Evolutionary conservation across 169 alveolate species (phyloP).

Genomic region (Cystoisospora suis): DNA sequence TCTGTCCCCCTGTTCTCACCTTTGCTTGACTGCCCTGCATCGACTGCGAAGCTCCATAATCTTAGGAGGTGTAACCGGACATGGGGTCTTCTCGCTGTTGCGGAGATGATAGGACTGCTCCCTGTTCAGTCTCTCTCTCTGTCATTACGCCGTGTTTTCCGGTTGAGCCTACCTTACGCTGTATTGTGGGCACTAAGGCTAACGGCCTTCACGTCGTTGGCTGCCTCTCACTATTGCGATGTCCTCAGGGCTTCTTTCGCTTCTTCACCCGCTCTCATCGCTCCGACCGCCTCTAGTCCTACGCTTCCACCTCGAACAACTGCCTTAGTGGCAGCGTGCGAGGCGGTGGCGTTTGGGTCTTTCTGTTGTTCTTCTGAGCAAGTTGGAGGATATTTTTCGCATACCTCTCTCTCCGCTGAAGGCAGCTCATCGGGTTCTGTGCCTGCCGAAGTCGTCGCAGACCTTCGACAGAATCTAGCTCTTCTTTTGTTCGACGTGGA

Average conservation of each 20-base stretch:
- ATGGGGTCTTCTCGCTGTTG: constrained; percentile 5
- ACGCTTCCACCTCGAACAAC: neutral
- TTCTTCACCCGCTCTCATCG: neutral
- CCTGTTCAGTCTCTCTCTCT: neutral
- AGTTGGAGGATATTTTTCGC: no score
- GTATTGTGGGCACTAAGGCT: constrained; percentile 5
- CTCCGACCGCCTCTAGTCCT: neutral
- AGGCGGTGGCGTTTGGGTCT: neutral
- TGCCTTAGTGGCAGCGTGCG: neutral
- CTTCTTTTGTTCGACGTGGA: neutral
- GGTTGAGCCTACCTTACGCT: constrained; percentile 8
- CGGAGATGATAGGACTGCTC: constrained; percentile 22
- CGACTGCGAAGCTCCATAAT: neutral
- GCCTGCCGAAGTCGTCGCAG: constrained; percentile 21
- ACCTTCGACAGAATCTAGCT: neutral
- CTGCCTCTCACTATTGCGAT: no score
- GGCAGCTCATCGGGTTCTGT: neutral
- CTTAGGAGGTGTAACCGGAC: neutral
- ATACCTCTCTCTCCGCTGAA: neutral
- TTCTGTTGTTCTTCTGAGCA: no score
- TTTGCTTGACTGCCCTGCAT: neutral
- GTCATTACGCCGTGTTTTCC: constrained; percentile 3
- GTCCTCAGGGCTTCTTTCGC: neutral
- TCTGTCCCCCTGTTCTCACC: neutral
- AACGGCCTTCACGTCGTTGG: neutral